Base-by-base conservation (phyloP, 192 early-diverging fungal species). In the Rhizoclosmatium globosum region DNA sequence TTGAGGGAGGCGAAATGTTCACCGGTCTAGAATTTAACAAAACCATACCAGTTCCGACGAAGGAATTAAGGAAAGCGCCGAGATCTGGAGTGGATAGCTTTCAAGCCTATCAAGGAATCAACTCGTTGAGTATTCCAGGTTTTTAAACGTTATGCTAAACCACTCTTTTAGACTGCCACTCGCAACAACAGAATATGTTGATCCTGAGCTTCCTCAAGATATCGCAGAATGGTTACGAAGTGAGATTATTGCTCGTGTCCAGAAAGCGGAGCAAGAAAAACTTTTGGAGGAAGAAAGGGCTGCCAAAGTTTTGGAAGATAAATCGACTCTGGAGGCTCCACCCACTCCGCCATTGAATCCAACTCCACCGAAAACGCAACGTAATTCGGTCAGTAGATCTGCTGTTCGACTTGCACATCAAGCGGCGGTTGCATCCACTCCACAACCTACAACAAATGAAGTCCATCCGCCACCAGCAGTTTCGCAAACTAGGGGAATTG, bases 151-250 rank as follows among this genome's bases (percentile, higher is more conserved):
- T 31, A 31, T 31, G 31, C 0, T 31, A 31, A 31, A 31, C 31
- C 31, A 31, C 31, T 31, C 31, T 31, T 31, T 31, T 31, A 31
- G 31, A 31, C 31, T 31, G 31, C 31, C 31, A 31, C 31, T 31
- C 31, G 31, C 31, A 31, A 31, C 31, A 31, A 31, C 31, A 31
- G 31, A 31, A 31, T 31, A 31, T 31, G 31, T 31, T 31, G 31
- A 31, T 31, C 31, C 31, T 31, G 31, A 31, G 31, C 31, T 31
- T 31, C 64, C 64, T 11, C 43, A 17, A 7, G 66, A 68, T 46
- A 70, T 78, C 44, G 39, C 64, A 21, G 77, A 78, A 45, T 78
- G 77, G 77, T 59, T 78, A 43, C 66, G 68, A 11, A 41, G 17
- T 13, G 77, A 78, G 46, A 57, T 78, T 41, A 56, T 78, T 21